Evolutionary conservation across 352 stramenopile species (phyloP).

Genomic region (Pythium aphanidermatum): DNA sequence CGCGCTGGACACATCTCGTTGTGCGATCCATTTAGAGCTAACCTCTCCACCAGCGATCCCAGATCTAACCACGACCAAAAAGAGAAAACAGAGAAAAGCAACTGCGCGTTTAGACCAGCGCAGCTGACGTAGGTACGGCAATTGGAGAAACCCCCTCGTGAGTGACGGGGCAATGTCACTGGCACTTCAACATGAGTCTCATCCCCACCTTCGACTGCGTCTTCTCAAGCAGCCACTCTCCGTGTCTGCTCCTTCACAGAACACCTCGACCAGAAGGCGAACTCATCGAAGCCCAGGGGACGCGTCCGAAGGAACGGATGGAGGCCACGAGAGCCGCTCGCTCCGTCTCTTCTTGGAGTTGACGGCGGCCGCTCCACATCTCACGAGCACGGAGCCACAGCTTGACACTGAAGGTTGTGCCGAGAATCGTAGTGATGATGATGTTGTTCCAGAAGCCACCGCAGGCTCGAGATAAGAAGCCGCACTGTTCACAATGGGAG

Average conservation of each 20-base stretch:
- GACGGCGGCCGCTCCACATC: conserved; percentile 24
- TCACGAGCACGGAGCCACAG: conserved; percentile 27
- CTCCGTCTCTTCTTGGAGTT: conserved; percentile 31
- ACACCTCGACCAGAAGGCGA: too few species aligned
- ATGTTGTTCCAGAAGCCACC: conserved; percentile 56
- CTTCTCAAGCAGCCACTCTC: too few species aligned
- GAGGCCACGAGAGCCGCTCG: conserved; percentile 36
- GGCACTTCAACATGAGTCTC: background rate
- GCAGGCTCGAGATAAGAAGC: conserved; percentile 45
- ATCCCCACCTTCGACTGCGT: too few species aligned
- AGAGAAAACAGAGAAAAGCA: too few species aligned
- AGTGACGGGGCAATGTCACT: background rate
- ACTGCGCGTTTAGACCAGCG: too few species aligned
- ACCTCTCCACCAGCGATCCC: too few species aligned
- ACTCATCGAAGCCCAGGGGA: conserved; percentile 7
- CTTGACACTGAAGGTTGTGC: conserved; percentile 10
- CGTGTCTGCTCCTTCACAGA: too few species aligned
- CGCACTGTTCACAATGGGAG: conserved; percentile 34
- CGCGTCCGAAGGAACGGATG: conserved; percentile 44
- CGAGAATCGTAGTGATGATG: conserved; percentile 19
- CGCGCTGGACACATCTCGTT: too few species aligned
- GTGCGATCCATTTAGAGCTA: too few species aligned
- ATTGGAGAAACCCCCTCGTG: too few species aligned
- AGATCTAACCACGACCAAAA: too few species aligned
- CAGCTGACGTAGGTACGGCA: too few species aligned